Evolutionary conservation across 176 grass and related monocot species (phyloP), one percentile per base, ranked within the genome.

Genomic region (Musa beccarii): DNA sequence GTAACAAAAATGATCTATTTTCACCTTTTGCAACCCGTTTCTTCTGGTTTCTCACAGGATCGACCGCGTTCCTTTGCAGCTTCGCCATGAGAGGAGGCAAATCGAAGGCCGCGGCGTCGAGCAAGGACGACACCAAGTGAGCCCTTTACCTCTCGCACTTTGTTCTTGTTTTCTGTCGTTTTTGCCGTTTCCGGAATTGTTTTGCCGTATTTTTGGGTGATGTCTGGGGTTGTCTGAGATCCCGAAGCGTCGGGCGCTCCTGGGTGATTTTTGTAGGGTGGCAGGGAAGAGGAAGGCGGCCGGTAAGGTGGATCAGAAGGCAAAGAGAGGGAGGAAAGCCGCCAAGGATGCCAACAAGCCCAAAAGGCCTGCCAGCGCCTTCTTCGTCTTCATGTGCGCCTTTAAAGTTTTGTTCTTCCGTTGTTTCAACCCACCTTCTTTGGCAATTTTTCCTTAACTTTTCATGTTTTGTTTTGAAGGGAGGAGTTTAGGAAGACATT

Each of bases 351-450:
- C 64, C 19, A 73, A 79, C 66, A 79, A 71, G 75, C 75, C 77
- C 26, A 86, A 86, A 79, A 86, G 84, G 79, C 79, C 84, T 79
- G 69, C 84, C 0, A 77, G 79, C 52, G 84, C 84, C 52, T 86
- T 86, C 79, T 86, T 86, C 73, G 75, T 86, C 23, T 86, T 86
- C 69, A 82, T 86, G 84, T 86, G 79, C 63, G 9, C 19, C 49
- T 3, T 19, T 1, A 14, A n/a, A 71, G 16, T 43, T 43, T 43
- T 43, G 2, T 14, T 28, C 14, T 71, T 14, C 1, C 9, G 21
- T 15, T 63, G 0, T 20, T 14, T n/a, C 80, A 43, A 43, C 74
- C 49, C 49, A 17, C 11, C 13, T 52, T 49, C 26, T 8, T 21
- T 29, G 34, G 34, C 34, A 43, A 43, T 69, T 54, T 54, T 49